Evolutionary conservation across 106 monocot species (phyloP).

Genomic region (Platanthera guangdongensis): DNA sequence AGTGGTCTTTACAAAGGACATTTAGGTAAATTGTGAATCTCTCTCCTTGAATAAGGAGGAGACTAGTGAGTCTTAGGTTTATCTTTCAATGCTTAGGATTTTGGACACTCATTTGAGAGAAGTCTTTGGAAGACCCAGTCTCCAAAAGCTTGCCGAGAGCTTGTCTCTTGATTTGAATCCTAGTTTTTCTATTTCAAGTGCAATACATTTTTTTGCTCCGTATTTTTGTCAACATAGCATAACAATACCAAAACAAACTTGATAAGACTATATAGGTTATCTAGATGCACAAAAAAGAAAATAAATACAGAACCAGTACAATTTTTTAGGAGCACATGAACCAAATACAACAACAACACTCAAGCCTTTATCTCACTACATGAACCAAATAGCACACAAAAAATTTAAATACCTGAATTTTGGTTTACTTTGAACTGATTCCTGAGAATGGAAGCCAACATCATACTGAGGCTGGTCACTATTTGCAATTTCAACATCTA

Average conservation of each 20-base stretch:
- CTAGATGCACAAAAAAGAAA: background rate
- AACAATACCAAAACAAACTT: background rate
- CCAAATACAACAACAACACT: background rate
- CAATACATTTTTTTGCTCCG: too few relatives aligned
- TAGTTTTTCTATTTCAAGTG: too few relatives aligned
- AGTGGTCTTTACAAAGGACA: too few relatives aligned
- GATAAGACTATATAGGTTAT: background rate
- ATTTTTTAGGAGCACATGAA: background rate
- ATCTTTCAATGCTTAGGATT: too few relatives aligned
- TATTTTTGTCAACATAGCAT: background rate
- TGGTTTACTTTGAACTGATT: background rate
- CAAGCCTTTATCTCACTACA: background rate
- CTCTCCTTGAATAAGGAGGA: too few relatives aligned
- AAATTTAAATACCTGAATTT: conserved; percentile 1
- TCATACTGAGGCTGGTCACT: background rate
- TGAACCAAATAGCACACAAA: background rate
- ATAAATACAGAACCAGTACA: background rate
- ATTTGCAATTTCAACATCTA: background rate
- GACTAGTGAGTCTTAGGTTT: too few relatives aligned
- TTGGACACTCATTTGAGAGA: too few relatives aligned
- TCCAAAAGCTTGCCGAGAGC: too few relatives aligned
- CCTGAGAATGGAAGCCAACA: background rate
- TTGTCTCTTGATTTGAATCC: too few relatives aligned
- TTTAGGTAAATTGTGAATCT: too few relatives aligned
- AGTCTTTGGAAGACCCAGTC: too few relatives aligned